These are phyloP conservation scores for Ballota nigra DNA, from an alignment of 257 asterid genomes.

Conservation along the genomic window DNA sequence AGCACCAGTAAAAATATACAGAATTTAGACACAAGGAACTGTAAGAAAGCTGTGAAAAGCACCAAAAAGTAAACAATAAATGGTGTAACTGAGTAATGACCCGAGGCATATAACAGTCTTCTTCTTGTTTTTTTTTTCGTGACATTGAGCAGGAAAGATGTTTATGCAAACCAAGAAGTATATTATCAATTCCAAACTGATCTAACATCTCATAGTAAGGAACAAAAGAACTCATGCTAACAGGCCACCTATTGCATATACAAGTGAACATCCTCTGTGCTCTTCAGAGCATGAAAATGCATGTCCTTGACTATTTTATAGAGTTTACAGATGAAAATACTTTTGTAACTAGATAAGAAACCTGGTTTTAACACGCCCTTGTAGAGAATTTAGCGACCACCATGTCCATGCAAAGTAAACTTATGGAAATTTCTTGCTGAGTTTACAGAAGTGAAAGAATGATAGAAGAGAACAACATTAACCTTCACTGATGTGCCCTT, in stretches of 20 bases:
- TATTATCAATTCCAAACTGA: background rate
- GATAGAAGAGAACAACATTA: background rate
- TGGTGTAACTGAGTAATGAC: constrained; percentile 4
- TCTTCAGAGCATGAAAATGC: background rate
- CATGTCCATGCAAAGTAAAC: background rate
- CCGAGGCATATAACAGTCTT: background rate
- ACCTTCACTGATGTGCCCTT: constrained; percentile 86
- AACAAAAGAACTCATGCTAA: background rate
- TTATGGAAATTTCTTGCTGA: background rate
- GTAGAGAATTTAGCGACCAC: background rate
- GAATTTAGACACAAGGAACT: constrained; percentile 15
- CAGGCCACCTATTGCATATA: background rate
- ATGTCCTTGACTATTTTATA: constrained; percentile 9
- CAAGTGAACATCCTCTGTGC: background rate
- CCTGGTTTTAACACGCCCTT: background rate
- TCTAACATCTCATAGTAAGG: constrained; percentile 12
- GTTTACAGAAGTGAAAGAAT: background rate
- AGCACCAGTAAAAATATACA: background rate
- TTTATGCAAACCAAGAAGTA: background rate
- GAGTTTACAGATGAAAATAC: background rate
- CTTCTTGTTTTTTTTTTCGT: background rate
- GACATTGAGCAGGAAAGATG: background rate
- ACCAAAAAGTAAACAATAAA: constrained; percentile 6
- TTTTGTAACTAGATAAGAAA: background rate
- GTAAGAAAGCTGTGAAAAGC: background rate